Evolutionary conservation across 805 yeast genomes (phyloP).

Genomic region (Monosporozyma servazzii): DNA sequence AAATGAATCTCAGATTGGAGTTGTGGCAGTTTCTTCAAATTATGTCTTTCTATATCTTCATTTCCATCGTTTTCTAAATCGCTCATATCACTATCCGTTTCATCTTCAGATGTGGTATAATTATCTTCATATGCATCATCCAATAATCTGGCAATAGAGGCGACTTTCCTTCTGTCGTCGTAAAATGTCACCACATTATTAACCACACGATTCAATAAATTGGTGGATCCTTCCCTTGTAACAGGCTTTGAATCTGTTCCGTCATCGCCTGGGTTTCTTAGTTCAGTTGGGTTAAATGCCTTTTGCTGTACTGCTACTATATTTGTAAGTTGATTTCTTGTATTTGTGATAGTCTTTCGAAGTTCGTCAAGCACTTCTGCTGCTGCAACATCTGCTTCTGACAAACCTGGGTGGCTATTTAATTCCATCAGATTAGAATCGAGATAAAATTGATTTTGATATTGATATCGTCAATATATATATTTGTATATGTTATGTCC

Average conservation of each 20-base stretch:
- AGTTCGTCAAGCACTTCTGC: constrained; percentile 22
- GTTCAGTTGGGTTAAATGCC: not conserved
- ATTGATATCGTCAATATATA: not conserved
- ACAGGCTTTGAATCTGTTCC: not conserved
- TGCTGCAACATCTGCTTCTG: constrained; percentile 23
- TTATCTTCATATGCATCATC: constrained; percentile 36
- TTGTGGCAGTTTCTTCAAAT: not conserved
- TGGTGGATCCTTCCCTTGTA: constrained; percentile 3
- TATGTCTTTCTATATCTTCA: not conserved
- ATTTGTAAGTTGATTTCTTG: not conserved
- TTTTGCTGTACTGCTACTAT: not conserved
- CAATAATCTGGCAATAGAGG: constrained; percentile 29
- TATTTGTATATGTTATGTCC: too few relatives aligned
- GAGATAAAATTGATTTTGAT: too few relatives aligned
- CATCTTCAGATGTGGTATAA: constrained; percentile 16
- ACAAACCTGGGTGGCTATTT: constrained; percentile 9
- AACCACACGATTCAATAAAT: constrained; percentile 24
- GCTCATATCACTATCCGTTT: constrained; percentile 13
- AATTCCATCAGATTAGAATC: constrained; percentile 1
- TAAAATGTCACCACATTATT: constrained; percentile 42
- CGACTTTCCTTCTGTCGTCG: constrained; percentile 36
- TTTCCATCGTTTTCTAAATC: constrained; percentile 5
- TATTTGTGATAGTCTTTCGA: constrained; percentile 8
- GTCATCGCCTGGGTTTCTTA: not conserved
- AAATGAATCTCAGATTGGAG: not conserved